Evolutionary conservation across 2,329 filamentous ascomycete species (phyloP), one percentile per base, ranked within the genome.

Genomic region (Phialemoniopsis sp.): DNA sequence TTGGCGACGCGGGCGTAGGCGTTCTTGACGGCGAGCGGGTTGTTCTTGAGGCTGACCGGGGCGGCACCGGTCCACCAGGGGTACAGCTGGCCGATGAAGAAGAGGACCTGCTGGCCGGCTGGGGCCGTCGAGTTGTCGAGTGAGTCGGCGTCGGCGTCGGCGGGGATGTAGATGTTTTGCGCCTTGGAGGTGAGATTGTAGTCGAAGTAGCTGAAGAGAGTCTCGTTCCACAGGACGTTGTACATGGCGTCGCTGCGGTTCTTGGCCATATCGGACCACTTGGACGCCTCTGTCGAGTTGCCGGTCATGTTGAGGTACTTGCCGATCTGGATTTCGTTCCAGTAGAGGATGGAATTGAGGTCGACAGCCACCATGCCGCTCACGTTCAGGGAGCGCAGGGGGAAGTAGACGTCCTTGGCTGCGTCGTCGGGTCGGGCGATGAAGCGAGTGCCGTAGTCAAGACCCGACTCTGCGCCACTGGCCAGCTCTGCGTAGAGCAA

Each of bases 31-130:
- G 78, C 76, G 15, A 69, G 63, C 1, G 81, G 76, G 54, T 83
- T 78, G 45, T 74, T 62, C 53, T 72, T 77, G 46, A 85, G 65
- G 42, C 68, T 59, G 0, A 56, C 51, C 0, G 79, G 78, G 0
- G 80, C 81, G 2, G 81, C 78, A 15, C 81, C 80, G 2, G 77
- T 75, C 80, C 81, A 85, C 67, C 85, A 85, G 3, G 82, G 82
- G 54, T 80, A 84, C 56, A 81, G 76, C 54, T 85, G 80, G 1
- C 72, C 72, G 8, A 75, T 57, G 42, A 73, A 60, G 53, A 84
- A 82, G 42, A 73, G 52, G 16, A 82, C 63, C 53, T 84, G 77
- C 30, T 73, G 56, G 31, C 73, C 78, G 2, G 64, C 50, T 4
- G 79, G 78, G 0, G 76, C 76, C 10, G 58, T 62, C 3, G 58